phyloP scores from a whole-genome alignment of 2,329 filamentous ascomycete species.

The Metarhizium rileyi region DNA sequence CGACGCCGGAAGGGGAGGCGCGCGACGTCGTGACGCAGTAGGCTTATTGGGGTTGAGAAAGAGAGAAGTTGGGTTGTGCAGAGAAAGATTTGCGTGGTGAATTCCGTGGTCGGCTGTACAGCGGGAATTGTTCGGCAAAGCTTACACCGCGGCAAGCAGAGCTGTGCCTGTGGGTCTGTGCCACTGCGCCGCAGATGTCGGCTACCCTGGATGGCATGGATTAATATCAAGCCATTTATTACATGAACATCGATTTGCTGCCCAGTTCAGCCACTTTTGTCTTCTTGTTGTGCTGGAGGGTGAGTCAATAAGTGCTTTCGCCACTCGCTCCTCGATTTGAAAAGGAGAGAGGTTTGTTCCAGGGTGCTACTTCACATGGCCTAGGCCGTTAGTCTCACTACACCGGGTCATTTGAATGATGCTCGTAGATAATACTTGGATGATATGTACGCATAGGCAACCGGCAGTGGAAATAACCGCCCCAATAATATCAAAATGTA shows the following conservation, averaged over 20 bases:
- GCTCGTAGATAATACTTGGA: no score
- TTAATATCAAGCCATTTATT: no score
- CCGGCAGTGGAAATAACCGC: neutral
- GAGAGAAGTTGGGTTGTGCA: slow-evolving; percentile 14
- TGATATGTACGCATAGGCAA: neutral
- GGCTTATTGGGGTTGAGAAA: slow-evolving; percentile 4
- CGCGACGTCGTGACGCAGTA: slow-evolving; percentile 1
- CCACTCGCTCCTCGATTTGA: no score
- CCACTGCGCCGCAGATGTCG: neutral
- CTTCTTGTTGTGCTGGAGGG: no score
- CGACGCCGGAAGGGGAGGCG: slow-evolving; percentile 2
- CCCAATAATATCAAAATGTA: neutral
- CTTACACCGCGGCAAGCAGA: no score
- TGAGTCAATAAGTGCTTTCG: no score
- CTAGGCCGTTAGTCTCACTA: no score
- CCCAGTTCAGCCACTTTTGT: no score
- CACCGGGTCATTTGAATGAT: neutral
- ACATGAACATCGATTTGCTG: no score
- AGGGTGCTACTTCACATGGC: no score
- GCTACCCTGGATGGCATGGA: neutral
- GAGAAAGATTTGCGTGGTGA: slow-evolving; percentile 24
- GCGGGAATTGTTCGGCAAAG: slow-evolving; percentile 13
- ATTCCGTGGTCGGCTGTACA: slow-evolving; percentile 12
- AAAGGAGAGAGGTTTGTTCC: no score
- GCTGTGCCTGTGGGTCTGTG: no score